A percentile compares a stretch with the other conserved stretches of the same genome.
Conservation (phyloP, 768 basidiomycete genomes). For the Serpula lacrymans region DNA sequence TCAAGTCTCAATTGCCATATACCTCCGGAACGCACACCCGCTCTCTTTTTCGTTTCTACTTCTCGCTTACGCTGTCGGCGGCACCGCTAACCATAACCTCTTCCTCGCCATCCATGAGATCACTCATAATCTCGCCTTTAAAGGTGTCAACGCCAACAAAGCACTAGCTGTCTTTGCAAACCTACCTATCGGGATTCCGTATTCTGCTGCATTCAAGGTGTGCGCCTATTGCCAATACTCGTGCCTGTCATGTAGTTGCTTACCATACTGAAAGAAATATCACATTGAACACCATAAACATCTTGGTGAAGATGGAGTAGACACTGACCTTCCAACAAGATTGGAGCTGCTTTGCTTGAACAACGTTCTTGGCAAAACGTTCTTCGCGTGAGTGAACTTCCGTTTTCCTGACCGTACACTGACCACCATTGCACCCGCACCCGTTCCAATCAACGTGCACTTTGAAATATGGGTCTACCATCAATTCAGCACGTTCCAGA, state of each 20-base stretch:
- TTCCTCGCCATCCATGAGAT: constrained; percentile 99
- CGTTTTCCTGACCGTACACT: background rate
- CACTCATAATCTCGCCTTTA: constrained; percentile 95
- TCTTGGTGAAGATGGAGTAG: constrained; percentile 92
- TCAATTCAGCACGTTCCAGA: constrained; percentile 92
- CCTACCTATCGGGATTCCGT: constrained; percentile 91
- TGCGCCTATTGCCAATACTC: constrained; percentile 7
- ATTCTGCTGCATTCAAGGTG: constrained; percentile 94
- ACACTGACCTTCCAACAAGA: constrained; percentile 89
- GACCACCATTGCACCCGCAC: background rate
- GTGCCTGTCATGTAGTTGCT: constrained; percentile 1
- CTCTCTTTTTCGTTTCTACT: constrained; percentile 70
- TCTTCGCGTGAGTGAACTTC: constrained; percentile 76
- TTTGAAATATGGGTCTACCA: too few species aligned
- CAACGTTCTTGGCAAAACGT: constrained; percentile 96
- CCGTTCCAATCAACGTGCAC: too few species aligned
- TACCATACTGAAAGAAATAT: constrained; percentile 53
- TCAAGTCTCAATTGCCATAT: constrained; percentile 64
- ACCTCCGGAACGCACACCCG: constrained; percentile 66
- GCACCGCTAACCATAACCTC: constrained; percentile 95
- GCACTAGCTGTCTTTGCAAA: constrained; percentile 88
- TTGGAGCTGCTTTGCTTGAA: constrained; percentile 84
- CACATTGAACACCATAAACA: constrained; percentile 97
- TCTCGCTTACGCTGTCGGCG: constrained; percentile 83
- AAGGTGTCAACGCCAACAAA: constrained; percentile 78